phyloP scores from a whole-genome alignment of 257 asterid species.

The Solanum paucissectum region DNA sequence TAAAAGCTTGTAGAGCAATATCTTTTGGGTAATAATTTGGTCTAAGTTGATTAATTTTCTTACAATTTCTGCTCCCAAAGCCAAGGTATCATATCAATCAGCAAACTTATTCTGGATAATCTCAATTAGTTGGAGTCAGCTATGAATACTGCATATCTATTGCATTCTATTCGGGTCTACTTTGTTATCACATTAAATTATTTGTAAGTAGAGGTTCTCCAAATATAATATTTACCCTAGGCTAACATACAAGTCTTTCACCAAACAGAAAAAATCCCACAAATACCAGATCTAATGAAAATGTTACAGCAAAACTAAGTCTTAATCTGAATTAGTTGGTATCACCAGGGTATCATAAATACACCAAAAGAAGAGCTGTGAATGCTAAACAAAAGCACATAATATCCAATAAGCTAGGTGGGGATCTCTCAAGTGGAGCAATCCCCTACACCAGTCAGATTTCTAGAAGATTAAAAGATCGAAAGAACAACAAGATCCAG shows the following conservation, averaged over 20 bases:
- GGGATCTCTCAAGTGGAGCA: not conserved
- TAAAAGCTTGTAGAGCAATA: not conserved
- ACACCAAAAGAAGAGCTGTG: not conserved
- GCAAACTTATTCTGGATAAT: not conserved
- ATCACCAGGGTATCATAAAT: not conserved
- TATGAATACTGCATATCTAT: not conserved
- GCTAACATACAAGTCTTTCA: not conserved
- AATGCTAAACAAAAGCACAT: not conserved
- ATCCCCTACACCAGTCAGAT: not conserved
- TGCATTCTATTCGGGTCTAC: not conserved
- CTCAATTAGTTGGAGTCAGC: not conserved
- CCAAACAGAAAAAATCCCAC: not conserved
- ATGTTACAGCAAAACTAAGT: not conserved
- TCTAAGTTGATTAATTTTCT: not conserved
- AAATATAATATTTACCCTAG: not conserved
- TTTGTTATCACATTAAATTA: not conserved
- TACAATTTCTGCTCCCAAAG: not conserved
- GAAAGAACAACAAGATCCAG: not conserved
- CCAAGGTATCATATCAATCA: not conserved
- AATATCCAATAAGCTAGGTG: not conserved
- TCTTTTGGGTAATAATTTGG: not conserved
- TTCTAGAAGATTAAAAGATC: not conserved
- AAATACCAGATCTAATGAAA: not conserved
- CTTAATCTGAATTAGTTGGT: not conserved
- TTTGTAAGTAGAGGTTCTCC: not conserved